Evolutionary conservation across 768 basidiomycete species (phyloP).

Genomic region (Trametopsis cervina): DNA sequence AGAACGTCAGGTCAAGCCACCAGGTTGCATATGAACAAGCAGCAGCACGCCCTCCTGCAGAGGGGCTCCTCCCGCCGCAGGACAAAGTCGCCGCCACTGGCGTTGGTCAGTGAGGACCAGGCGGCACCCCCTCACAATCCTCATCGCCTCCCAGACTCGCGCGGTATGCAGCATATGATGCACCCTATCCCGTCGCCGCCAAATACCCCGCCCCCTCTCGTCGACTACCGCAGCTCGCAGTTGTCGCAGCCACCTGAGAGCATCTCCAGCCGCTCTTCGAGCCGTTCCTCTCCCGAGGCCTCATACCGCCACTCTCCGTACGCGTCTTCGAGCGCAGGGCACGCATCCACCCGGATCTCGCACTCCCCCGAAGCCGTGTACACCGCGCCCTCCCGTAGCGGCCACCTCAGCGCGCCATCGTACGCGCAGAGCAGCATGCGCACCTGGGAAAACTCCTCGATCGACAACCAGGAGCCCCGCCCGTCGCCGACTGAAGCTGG

Average conservation of each 20-base stretch:
- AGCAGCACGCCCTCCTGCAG: slow-evolving; percentile 15
- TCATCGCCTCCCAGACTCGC: slow-evolving; percentile 7
- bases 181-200: slow-evolving; percentile 15
- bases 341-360: slow-evolving; percentile 4
- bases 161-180: not conserved
- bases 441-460: not conserved
- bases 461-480: not conserved
- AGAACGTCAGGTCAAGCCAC: slow-evolving; percentile 49
- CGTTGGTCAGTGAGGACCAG: slow-evolving; percentile 10
- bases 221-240: slow-evolving; percentile 15
- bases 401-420: slow-evolving; percentile 5
- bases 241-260: slow-evolving; percentile 15
- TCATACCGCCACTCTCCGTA: slow-evolving; percentile 11
- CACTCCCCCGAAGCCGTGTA: slow-evolving; percentile 13
- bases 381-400: slow-evolving; percentile 10
- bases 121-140: slow-evolving; percentile 4
- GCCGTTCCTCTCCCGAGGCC: slow-evolving; percentile 14
- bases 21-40: slow-evolving; percentile 49
- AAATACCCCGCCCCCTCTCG: slow-evolving; percentile 27
- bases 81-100: slow-evolving; percentile 1
- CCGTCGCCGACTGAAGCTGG: not conserved
- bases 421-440: not conserved
- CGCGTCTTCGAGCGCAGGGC: slow-evolving; percentile 3
- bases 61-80: slow-evolving; percentile 13
- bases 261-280: slow-evolving; percentile 13